These are phyloP conservation scores for Dalbergia cochinchinensis DNA, from an alignment of 306 rosid species.

Conservation along the genomic window DNA sequence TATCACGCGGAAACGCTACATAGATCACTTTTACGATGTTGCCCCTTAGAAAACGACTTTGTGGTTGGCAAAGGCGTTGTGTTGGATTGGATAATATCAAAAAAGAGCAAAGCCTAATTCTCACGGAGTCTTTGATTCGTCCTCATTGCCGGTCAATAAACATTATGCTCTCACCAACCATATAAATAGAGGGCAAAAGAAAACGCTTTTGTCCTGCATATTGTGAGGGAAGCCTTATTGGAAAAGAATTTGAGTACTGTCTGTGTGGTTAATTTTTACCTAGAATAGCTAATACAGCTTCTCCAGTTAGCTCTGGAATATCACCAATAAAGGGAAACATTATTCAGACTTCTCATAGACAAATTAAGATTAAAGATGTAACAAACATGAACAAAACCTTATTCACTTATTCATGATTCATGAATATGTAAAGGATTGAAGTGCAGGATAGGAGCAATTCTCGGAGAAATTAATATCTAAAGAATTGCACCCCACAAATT, in stretches of 20 bases:
- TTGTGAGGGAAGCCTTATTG: conserved; percentile 2
- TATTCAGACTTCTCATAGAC: conserved; percentile 4
- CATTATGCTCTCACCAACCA: conserved; percentile 27
- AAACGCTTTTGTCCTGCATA: conserved; percentile 17
- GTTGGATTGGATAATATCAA: conserved; percentile 24
- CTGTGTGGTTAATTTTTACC: neutral
- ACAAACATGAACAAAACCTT: neutral
- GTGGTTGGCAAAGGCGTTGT: conserved; percentile 33
- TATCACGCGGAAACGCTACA: conserved; percentile 1
- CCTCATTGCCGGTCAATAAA: conserved; percentile 39
- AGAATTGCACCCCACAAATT: neutral
- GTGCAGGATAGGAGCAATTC: no score
- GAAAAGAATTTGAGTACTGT: conserved; percentile 38
- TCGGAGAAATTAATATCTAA: neutral
- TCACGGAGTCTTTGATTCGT: conserved; percentile 34
- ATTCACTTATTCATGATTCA: conserved; percentile 13
- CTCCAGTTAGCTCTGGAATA: neutral
- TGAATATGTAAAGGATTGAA: neutral
- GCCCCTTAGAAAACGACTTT: conserved; percentile 59
- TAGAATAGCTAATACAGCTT: neutral
- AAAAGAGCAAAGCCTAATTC: conserved; percentile 28
- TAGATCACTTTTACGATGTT: neutral
- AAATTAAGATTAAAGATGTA: conserved; percentile 31
- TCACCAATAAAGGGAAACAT: neutral
- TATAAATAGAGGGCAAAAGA: conserved; percentile 18